Conservation (phyloP, 371 early-diverging fungal species). For the Mucor velutinosus region DNA sequence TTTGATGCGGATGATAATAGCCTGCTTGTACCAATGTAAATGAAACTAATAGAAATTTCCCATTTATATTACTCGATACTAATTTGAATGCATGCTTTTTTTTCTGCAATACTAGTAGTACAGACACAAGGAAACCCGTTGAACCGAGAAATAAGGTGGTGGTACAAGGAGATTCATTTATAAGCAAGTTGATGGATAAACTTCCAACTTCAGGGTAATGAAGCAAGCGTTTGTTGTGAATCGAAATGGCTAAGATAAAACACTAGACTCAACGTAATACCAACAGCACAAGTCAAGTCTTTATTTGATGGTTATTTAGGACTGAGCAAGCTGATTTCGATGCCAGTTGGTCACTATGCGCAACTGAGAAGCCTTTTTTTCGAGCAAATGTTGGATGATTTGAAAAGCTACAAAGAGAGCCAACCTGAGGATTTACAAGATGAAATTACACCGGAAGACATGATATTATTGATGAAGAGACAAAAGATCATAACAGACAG, state of each 20-base stretch:
- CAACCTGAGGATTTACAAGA: not conserved
- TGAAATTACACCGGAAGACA: slow-evolving; percentile 14
- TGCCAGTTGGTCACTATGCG: not conserved
- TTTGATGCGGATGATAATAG: not conserved
- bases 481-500: slow-evolving; percentile 8
- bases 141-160: not conserved
- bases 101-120: not conserved
- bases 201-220: not conserved
- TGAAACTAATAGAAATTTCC: not conserved
- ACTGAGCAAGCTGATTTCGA: not conserved
- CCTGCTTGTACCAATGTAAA: not conserved
- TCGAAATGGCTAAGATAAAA: not conserved
- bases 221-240: not conserved
- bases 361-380: slow-evolving; percentile 4
- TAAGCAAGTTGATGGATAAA: not conserved
- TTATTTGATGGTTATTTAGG: not conserved
- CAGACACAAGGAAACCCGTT: not conserved
- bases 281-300: not conserved
- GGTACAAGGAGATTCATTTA: not conserved
- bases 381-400: slow-evolving; percentile 14
- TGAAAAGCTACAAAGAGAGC: slow-evolving; percentile 10
- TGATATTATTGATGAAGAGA: slow-evolving; percentile 26
- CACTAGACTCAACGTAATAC: not conserved
- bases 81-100: not conserved
- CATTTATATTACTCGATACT: not conserved